Conservation (phyloP, 768 basidiomycete species). For the Mycena galericulata region DNA sequence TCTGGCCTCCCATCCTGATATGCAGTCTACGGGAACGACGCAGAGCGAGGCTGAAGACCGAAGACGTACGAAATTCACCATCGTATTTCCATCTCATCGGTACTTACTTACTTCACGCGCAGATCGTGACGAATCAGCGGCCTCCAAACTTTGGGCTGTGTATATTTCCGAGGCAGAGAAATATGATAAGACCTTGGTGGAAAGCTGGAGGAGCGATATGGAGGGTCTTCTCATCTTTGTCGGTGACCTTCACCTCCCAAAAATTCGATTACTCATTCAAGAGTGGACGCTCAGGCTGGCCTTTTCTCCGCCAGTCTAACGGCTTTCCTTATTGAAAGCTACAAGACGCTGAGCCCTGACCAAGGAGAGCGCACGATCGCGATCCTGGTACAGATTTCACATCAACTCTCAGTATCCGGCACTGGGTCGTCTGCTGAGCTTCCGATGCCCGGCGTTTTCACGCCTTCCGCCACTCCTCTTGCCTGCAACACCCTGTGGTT, state of each 20-base stretch:
- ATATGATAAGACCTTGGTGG: constrained; percentile 21
- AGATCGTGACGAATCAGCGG: neutral
- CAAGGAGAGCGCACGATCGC: neutral
- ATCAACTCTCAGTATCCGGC: neutral
- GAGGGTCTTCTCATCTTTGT: constrained; percentile 22
- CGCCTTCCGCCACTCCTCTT: neutral
- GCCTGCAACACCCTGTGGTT: constrained; percentile 7
- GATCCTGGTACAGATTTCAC: neutral
- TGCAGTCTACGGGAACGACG: no score
- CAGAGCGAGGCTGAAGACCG: no score
- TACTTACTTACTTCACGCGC: no score
- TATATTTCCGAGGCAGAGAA: constrained; percentile 28
- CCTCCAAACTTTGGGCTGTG: constrained; percentile 2
- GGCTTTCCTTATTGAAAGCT: constrained; percentile 26
- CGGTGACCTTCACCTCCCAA: neutral
- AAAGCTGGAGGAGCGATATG: constrained; percentile 16
- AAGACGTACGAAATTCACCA: no score
- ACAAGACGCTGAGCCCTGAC: neutral
- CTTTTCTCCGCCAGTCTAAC: constrained; percentile 24
- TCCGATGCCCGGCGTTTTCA: neutral
- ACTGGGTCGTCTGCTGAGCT: neutral
- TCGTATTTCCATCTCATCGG: no score
- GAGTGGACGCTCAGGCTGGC: constrained; percentile 5
- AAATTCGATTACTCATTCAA: neutral
- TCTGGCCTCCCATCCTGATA: no score